Evolutionary conservation across 345 rosid species (phyloP).

Genomic region (Iberis pinnata): DNA sequence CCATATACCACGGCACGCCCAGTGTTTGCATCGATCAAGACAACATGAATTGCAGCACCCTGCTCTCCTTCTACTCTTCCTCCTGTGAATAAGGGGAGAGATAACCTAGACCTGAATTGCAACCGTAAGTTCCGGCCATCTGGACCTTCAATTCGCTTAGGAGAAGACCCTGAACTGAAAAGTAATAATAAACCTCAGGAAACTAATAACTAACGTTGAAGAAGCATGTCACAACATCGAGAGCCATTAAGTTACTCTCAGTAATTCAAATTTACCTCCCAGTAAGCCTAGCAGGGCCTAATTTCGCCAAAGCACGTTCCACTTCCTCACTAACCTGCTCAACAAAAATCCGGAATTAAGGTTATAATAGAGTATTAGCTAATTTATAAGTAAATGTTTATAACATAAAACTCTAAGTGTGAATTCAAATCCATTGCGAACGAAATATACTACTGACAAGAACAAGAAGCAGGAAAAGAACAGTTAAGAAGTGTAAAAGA

Average conservation of each 20-base stretch:
- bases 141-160: constrained; percentile 84
- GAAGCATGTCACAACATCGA: not conserved
- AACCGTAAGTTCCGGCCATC: constrained; percentile 72
- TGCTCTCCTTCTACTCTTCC: constrained; percentile 99
- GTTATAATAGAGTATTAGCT: too few relatives aligned
- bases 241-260: not conserved
- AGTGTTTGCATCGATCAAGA: constrained; percentile 60
- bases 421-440: too few relatives aligned
- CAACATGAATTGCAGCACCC: constrained; percentile 86
- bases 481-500: too few relatives aligned
- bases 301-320: constrained; percentile 94
- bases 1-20: constrained; percentile 73
- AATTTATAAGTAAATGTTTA: not conserved
- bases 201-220: not conserved
- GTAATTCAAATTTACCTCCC: constrained; percentile 45
- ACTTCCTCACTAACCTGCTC: constrained; percentile 99
- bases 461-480: not conserved
- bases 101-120: constrained; percentile 75
- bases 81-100: constrained; percentile 96
- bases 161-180: constrained; percentile 57
- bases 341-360: constrained; percentile 13
- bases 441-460: not conserved
- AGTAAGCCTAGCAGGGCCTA: constrained; percentile 83
- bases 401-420: not conserved
- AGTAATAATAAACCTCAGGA: constrained; percentile 11